Percentiles rank a stretch among this genome's conserved stretches.
phyloP scores from a whole-genome alignment of 1,284 basidiomycete genomes.

The Paramarasmius palmivorus region DNA sequence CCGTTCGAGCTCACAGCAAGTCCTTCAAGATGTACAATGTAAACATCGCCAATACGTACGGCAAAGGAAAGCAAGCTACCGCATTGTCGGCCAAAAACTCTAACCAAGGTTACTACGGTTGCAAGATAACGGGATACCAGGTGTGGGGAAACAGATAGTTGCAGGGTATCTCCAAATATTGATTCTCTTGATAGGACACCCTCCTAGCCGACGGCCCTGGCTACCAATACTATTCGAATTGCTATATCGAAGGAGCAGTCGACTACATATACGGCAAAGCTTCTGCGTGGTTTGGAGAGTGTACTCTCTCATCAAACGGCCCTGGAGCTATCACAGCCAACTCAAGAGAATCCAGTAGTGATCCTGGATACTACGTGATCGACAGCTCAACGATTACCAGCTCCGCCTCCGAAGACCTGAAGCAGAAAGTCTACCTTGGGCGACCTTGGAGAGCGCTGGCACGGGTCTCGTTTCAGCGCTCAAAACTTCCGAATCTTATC shows the following conservation, averaged over 20 bases:
- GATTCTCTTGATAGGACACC: slow-evolving; percentile 4
- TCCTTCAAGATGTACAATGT: slow-evolving; percentile 26
- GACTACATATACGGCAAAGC: slow-evolving; percentile 29
- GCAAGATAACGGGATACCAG: slow-evolving; percentile 23
- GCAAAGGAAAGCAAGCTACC: slow-evolving; percentile 25
- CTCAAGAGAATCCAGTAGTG: slow-evolving; percentile 19
- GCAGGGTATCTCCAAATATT: not conserved
- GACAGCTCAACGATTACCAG: slow-evolving; percentile 23
- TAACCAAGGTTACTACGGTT: slow-evolving; percentile 25
- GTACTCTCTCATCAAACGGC: slow-evolving; percentile 24
- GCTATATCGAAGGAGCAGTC: slow-evolving; percentile 27
- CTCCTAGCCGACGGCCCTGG: slow-evolving; percentile 19
- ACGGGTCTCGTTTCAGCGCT: slow-evolving; percentile 26
- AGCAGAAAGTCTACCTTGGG: slow-evolving; percentile 24
- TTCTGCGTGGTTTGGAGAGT: slow-evolving; percentile 29
- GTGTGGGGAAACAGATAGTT: not conserved
- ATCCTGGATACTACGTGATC: slow-evolving; percentile 26
- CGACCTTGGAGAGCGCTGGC: slow-evolving; percentile 19
- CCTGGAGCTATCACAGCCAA: slow-evolving; percentile 29
- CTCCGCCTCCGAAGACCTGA: slow-evolving; percentile 19
- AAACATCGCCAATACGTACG: slow-evolving; percentile 26
- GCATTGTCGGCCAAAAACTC: slow-evolving; percentile 24
- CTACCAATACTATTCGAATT: slow-evolving; percentile 25
- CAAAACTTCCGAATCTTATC: slow-evolving; percentile 20
- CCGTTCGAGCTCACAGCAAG: slow-evolving; percentile 18